Evolutionary conservation across 306 rosid species (phyloP).

Genomic region (Sechiopsis laciniata): DNA sequence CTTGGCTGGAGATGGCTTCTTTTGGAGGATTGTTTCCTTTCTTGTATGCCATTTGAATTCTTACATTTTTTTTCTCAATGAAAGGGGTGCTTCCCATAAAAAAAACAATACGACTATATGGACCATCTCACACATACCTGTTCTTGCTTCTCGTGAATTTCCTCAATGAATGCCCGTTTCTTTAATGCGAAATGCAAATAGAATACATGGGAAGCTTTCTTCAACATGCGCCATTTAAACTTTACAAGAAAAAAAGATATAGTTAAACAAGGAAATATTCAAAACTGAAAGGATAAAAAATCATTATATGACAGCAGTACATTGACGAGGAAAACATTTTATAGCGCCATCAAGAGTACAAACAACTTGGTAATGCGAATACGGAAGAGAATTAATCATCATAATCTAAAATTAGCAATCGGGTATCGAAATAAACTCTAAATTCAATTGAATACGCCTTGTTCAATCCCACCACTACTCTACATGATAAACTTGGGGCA

Average conservation of each 20-base stretch:
- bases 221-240: conserved; percentile 93
- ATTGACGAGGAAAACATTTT: too few relatives aligned
- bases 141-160: conserved; percentile 94
- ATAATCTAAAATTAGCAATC: not conserved
- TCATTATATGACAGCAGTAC: not conserved
- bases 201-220: conserved; percentile 92
- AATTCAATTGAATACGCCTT: not conserved
- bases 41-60: not conserved
- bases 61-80: not conserved
- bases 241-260: conserved; percentile 34
- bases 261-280: conserved; percentile 25
- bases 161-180: conserved; percentile 82
- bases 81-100: not conserved
- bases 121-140: conserved; percentile 49
- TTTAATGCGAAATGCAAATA: conserved; percentile 85
- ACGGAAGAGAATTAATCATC: not conserved
- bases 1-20: not conserved
- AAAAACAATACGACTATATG: not conserved
- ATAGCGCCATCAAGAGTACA: too few relatives aligned
- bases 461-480: too few relatives aligned
- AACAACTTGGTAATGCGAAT: not conserved
- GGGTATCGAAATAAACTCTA: not conserved
- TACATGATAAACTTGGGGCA: not conserved
- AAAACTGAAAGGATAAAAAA: conserved; percentile 6
- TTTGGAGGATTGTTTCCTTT: not conserved